Conservation (phyloP, 108 stramenopile genomes). For the Cyclostephanos tholiformis region DNA sequence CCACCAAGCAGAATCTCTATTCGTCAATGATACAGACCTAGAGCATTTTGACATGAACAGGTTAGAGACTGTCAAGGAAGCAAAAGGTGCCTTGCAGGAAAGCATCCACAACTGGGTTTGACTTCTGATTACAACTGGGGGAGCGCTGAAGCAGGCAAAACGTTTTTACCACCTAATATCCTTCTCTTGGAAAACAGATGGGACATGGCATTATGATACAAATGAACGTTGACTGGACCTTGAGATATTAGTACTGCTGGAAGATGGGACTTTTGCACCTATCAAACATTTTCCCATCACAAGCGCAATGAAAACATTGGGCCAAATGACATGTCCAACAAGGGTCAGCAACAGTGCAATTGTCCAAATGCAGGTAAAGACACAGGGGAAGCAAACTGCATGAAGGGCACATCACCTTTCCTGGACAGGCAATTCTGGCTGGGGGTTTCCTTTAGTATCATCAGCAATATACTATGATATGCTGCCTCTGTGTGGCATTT, state of each 20-base stretch:
- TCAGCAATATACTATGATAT: background rate
- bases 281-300: background rate
- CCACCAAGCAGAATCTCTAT: too few relatives aligned
- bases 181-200: too few relatives aligned
- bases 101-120: too few relatives aligned
- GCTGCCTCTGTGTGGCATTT: slow-evolving; percentile 6
- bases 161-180: background rate
- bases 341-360: background rate
- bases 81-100: too few relatives aligned
- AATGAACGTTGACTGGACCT: background rate
- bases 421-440: too few relatives aligned
- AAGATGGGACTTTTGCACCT: background rate
- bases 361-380: background rate
- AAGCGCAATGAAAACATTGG: background rate
- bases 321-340: background rate
- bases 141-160: background rate
- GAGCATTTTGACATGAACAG: too few relatives aligned
- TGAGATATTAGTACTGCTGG: background rate
- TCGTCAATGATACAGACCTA: too few relatives aligned
- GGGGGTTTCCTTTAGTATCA: too few relatives aligned
- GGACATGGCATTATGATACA: background rate
- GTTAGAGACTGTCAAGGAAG: too few relatives aligned
- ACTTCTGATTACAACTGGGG: too few relatives aligned
- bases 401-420: background rate
- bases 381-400: background rate